A percentile compares a stretch with the other conserved stretches of the same genome.
These are phyloP conservation scores for Nitzschia putrida DNA, from an alignment of 108 stramenopile genomes.

Conservation along the genomic window DNA sequence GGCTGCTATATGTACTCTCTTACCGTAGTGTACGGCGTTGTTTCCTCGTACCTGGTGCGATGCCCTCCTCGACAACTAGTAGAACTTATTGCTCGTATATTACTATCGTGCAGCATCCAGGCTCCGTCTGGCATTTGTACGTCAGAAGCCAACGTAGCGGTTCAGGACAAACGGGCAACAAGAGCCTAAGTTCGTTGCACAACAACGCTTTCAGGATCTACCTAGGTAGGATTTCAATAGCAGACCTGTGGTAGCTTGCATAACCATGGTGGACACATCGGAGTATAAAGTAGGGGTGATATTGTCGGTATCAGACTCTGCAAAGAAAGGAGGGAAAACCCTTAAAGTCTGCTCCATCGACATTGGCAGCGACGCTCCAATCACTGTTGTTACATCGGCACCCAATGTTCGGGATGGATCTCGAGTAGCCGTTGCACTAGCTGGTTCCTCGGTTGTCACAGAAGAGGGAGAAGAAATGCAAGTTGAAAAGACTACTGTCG, in stretches of 20 bases:
- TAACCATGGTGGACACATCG: slow-evolving; percentile 50
- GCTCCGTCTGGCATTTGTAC: too few relatives aligned
- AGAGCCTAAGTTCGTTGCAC: background rate
- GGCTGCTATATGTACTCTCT: too few relatives aligned
- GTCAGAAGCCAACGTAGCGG: too few relatives aligned
- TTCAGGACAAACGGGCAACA: too few relatives aligned
- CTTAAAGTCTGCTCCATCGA: slow-evolving; percentile 44
- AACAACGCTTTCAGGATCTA: background rate
- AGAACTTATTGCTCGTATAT: too few relatives aligned
- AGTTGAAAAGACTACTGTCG: slow-evolving; percentile 76
- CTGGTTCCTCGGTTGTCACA: slow-evolving; percentile 59
- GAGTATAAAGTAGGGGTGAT: slow-evolving; percentile 84
- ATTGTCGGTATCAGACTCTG: slow-evolving; percentile 41
- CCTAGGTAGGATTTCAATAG: background rate
- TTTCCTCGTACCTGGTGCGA: too few relatives aligned
- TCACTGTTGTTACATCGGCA: slow-evolving; percentile 75
- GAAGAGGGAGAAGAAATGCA: slow-evolving; percentile 64
- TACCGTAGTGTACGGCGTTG: too few relatives aligned
- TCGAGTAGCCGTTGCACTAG: slow-evolving; percentile 68
- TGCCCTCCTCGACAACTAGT: too few relatives aligned
- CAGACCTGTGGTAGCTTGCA: background rate
- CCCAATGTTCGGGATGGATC: slow-evolving; percentile 79
- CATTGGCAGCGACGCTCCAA: slow-evolving; percentile 46
- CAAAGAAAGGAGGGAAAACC: slow-evolving; percentile 52
- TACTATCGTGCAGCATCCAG: too few relatives aligned